Evolutionary conservation across 2,329 filamentous ascomycete genomes (phyloP).

Genomic region (Alternaria triticina): DNA sequence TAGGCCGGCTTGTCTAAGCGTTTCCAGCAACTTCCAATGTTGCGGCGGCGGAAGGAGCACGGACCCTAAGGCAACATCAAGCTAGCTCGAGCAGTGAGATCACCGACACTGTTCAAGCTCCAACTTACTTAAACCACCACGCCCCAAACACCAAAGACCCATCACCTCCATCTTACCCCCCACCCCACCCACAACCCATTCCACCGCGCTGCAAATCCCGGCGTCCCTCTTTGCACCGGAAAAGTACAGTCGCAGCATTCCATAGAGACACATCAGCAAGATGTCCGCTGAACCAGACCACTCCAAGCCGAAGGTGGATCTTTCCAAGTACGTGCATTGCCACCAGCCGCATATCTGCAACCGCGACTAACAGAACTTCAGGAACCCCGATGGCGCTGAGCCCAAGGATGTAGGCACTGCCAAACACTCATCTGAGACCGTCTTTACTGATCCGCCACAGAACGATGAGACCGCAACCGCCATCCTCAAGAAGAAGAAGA

Average conservation of each 20-base stretch:
- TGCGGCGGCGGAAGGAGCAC: constrained; percentile 34
- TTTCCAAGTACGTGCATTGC: constrained; percentile 52
- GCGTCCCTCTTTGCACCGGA: constrained; percentile 10
- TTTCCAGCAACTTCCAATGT: constrained; percentile 39
- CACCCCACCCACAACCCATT: constrained; percentile 21
- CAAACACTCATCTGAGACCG: constrained; percentile 13
- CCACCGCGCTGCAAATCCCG: constrained; percentile 24
- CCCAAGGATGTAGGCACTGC: constrained; percentile 71
- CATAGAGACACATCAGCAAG: constrained; percentile 29
- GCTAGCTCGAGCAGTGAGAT: constrained; percentile 34
- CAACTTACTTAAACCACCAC: constrained; percentile 46
- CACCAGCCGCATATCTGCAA: constrained; percentile 9
- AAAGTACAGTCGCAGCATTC: constrained; percentile 22
- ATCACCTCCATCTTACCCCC: constrained; percentile 38
- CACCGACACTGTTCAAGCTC: constrained; percentile 33
- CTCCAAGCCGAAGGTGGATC: constrained; percentile 57
- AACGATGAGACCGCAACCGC: constrained; percentile 92
- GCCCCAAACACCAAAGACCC: constrained; percentile 26
- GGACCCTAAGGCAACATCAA: constrained; percentile 32
- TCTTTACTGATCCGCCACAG: constrained; percentile 56
- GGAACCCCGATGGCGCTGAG: constrained; percentile 88
- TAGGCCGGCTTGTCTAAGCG: constrained; percentile 17
- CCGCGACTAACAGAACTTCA: constrained; percentile 58
- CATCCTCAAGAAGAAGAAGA: constrained; percentile 99
- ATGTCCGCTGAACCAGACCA: constrained; percentile 61